A percentile compares a stretch with the other conserved stretches of the same genome.
phyloP scores from a whole-genome alignment of 129 eudicot species.

The Centrapalus pauciflorus region DNA sequence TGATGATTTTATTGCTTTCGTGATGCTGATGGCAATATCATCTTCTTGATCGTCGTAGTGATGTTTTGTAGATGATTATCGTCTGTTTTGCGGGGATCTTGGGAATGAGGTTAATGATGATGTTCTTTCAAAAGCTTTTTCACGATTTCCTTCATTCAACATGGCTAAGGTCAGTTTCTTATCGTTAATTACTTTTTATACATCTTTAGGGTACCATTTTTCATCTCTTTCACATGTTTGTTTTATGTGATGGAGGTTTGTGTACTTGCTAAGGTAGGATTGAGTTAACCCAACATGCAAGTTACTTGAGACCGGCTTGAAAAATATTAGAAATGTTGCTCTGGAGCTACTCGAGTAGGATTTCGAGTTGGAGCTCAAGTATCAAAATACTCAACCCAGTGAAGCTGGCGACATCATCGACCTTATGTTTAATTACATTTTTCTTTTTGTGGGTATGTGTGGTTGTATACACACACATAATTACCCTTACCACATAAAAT shows the following conservation, averaged over 20 bases:
- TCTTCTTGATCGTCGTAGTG: constrained; percentile 17
- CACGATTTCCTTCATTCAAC: constrained; percentile 85
- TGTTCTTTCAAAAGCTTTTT: constrained; percentile 85
- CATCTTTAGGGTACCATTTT: constrained; percentile 23
- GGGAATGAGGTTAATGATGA: constrained; percentile 99
- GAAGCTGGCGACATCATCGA: no score
- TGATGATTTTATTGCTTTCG: not conserved
- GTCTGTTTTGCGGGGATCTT: constrained; percentile 88
- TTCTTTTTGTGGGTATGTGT: no score
- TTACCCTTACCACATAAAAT: no score
- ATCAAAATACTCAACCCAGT: no score
- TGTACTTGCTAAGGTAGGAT: constrained; percentile 29
- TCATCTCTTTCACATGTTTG: constrained; percentile 40
- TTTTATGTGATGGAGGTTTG: constrained; percentile 37
- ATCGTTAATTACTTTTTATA: not conserved
- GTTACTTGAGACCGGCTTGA: no score
- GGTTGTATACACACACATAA: no score
- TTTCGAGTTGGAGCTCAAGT: no score
- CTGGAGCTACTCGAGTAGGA: no score
- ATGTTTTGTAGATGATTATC: constrained; percentile 75
- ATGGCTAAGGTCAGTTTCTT: constrained; percentile 69
- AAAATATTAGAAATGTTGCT: no score
- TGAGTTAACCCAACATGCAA: no score
- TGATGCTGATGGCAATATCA: constrained; percentile 4
- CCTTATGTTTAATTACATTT: no score